Evolutionary conservation across 2,329 filamentous ascomycete species (phyloP).

Genomic region (Venturia nashicola): DNA sequence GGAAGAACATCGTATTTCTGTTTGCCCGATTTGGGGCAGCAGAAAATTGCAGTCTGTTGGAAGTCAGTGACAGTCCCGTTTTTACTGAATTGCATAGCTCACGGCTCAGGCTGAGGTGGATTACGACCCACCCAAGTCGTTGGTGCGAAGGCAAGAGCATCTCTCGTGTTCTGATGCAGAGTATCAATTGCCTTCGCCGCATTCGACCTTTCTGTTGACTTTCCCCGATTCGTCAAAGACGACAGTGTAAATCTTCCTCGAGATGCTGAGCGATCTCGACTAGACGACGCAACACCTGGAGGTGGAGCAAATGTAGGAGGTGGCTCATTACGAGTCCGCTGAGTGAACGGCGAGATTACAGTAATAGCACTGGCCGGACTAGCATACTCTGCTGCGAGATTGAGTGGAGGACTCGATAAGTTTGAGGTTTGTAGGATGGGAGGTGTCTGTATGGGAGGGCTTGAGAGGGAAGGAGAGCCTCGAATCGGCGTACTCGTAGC

Average conservation of each 20-base stretch:
- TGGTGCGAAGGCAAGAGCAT: constrained; percentile 26
- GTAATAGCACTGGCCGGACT: constrained; percentile 8
- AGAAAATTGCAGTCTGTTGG: not conserved
- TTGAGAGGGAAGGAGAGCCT: not conserved
- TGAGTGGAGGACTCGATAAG: not conserved
- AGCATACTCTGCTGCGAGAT: constrained; percentile 5
- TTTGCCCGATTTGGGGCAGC: not conserved
- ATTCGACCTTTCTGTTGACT: constrained; percentile 21
- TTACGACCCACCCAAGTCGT: constrained; percentile 13
- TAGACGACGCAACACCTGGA: constrained; percentile 14
- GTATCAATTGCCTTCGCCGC: constrained; percentile 25
- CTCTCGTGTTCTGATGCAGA: constrained; percentile 25
- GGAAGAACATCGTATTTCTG: constrained; percentile 6
- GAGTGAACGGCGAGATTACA: not conserved
- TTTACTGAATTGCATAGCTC: constrained; percentile 10
- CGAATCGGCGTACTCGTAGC: not conserved
- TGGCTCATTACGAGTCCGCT: constrained; percentile 6
- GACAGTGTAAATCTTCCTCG: constrained; percentile 26
- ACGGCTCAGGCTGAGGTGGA: constrained; percentile 13
- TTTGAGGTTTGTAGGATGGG: not conserved
- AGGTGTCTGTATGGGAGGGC: not conserved
- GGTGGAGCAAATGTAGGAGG: constrained; percentile 26
- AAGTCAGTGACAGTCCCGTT: not conserved
- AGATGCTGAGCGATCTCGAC: constrained; percentile 24
- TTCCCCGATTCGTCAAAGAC: constrained; percentile 21